Evolutionary conservation across 1,139 yeast species (phyloP), one percentile per base, ranked within the genome.

Genomic region (Lodderomyces margitis): DNA sequence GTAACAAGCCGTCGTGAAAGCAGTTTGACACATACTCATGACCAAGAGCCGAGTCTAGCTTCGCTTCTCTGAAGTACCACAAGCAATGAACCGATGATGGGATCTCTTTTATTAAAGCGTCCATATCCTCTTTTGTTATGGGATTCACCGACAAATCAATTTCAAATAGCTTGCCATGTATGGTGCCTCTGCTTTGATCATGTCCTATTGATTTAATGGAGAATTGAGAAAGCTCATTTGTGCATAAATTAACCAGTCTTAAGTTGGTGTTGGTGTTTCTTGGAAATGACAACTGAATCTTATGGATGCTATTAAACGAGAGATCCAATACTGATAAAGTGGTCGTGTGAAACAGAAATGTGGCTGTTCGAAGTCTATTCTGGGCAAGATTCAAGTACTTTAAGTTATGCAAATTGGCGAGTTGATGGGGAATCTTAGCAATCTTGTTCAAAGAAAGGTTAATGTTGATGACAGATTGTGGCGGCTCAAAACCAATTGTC

Each of bases 101-200:
- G 5, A 28, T 12, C 5, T 27, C 8, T 3, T n/a, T 16, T 16
- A 27, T 12, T 5, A 27, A 12, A 9, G 30, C n/a, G 9, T 5
- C n/a, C 4, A 27, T 25, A 3, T 31, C 21, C n/a, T 32, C 15
- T 17, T 32, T 10, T n/a, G 6, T 3, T 4, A 32, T 19, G 11
- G 9, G 14, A 17, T 19, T 32, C 9, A 6, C 10, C 10, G 27
- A 11, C 28, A 59, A 28, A 39, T 60, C 65, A 5, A 59, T 34
- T 40, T 60, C 64, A 11, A 48, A 27, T 16, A 59, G 44, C 5
- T 47, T 44, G n/a, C 40, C 37, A 36, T 57, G 62, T 14, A 32
- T 24, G 1, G 49, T 41, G 6, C 24, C 24, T 2, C 48, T 48
- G 6, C 40, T 35, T 9, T 34, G 37, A 35, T 39, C 35, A 27